phyloP scores from a whole-genome alignment of 768 basidiomycete species.

The Lactarius psammicola region DNA sequence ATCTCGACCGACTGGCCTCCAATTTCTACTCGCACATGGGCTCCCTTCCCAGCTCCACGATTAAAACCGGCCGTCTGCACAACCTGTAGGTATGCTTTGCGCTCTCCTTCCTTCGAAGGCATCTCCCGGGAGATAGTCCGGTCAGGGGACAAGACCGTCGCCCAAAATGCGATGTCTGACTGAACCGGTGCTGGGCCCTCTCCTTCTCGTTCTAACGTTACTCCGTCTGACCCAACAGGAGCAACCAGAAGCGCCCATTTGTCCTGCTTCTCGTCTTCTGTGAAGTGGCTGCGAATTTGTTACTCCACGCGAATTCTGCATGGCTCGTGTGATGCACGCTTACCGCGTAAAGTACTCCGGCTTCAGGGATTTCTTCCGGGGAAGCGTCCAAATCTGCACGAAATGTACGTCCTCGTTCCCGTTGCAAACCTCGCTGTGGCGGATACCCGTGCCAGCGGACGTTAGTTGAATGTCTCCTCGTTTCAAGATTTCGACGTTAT shows the following conservation, averaged over 20 bases:
- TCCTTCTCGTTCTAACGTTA: constrained; percentile 59
- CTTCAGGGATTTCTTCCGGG: constrained; percentile 46
- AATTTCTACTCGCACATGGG: constrained; percentile 51
- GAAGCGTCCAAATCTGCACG: constrained; percentile 69
- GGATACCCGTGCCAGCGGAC: constrained; percentile 88
- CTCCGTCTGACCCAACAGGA: constrained; percentile 55
- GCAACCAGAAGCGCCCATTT: constrained; percentile 70
- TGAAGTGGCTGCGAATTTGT: constrained; percentile 51
- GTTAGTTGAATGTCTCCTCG: constrained; percentile 91
- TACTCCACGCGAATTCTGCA: neutral
- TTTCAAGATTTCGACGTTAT: constrained; percentile 83
- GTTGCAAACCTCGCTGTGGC: constrained; percentile 69
- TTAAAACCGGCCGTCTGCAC: constrained; percentile 86
- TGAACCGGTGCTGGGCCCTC: constrained; percentile 81
- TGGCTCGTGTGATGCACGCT: constrained; percentile 19
- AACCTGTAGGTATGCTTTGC: constrained; percentile 81
- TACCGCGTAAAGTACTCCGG: constrained; percentile 86
- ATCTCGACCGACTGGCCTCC: constrained; percentile 49
- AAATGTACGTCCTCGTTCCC: constrained; percentile 53
- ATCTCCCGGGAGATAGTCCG: constrained; percentile 55
- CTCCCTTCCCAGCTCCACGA: constrained; percentile 52
- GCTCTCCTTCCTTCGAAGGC: constrained; percentile 31
- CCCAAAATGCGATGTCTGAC: constrained; percentile 65
- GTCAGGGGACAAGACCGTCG: constrained; percentile 64
- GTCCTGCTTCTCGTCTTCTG: constrained; percentile 38